Conservation (phyloP, 140 eudicot species). For the Bidens hawaiensis region DNA sequence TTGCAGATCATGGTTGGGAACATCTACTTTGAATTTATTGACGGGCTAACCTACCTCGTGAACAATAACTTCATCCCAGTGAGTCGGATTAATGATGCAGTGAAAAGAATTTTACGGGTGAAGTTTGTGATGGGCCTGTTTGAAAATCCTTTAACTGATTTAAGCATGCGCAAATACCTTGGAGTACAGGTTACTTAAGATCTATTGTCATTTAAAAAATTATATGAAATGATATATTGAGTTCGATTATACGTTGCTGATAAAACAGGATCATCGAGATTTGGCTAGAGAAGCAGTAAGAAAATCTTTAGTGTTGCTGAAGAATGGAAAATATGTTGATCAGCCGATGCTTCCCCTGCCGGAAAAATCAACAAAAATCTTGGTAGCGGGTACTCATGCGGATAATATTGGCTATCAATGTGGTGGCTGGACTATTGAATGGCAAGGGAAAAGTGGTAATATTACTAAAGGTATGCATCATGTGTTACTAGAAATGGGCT, state of each 20-base stretch:
- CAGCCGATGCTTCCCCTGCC: slow-evolving; percentile 42
- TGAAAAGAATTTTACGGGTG: slow-evolving; percentile 39
- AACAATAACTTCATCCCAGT: slow-evolving; percentile 36
- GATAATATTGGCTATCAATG: slow-evolving; percentile 49
- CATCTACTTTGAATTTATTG: slow-evolving; percentile 33
- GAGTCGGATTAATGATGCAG: slow-evolving; percentile 48
- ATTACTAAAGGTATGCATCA: slow-evolving; percentile 30
- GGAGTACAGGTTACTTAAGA: slow-evolving; percentile 34
- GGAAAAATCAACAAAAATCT: slow-evolving; percentile 34
- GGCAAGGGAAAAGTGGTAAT: slow-evolving; percentile 44
- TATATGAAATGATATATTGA: neutral
- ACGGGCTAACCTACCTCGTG: slow-evolving; percentile 31
- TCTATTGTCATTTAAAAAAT: neutral
- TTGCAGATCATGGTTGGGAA: slow-evolving; percentile 45
- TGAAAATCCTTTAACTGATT: slow-evolving; percentile 37
- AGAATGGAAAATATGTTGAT: slow-evolving; percentile 35
- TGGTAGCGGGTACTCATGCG: slow-evolving; percentile 48
- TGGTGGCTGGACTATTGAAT: slow-evolving; percentile 52
- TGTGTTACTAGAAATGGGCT: neutral
- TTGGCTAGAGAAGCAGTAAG: slow-evolving; percentile 53
- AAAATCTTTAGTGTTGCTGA: slow-evolving; percentile 45
- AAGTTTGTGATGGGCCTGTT: slow-evolving; percentile 46
- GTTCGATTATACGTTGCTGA: neutral
- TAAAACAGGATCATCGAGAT: slow-evolving; percentile 39
- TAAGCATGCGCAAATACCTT: slow-evolving; percentile 29